Percentiles rank a stretch among this genome's conserved stretches.
Conservation (phyloP, 305 asterid genomes). For the Coffea humblotiana region DNA sequence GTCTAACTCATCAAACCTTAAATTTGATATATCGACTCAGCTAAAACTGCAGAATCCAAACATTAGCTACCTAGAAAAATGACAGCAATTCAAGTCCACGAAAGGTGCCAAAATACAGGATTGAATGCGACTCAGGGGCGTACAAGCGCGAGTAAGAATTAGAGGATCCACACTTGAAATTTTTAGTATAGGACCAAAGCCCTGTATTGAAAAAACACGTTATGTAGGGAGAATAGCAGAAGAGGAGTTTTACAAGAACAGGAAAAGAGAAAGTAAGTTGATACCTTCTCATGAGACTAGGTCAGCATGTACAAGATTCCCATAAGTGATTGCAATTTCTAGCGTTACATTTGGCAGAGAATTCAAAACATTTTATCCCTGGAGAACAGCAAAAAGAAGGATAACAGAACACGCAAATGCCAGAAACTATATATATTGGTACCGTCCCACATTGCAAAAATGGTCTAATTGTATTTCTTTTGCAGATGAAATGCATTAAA, state of each 20-base stretch:
- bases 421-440: neutral
- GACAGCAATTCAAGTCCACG: too few species aligned
- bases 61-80: too few species aligned
- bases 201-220: too few species aligned
- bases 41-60: neutral
- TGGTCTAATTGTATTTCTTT: neutral
- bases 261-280: neutral
- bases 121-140: too few species aligned
- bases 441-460: neutral
- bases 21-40: neutral
- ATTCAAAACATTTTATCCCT: neutral
- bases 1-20: too few species aligned
- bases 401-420: neutral
- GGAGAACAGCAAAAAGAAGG: neutral
- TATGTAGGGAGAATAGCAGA: too few species aligned
- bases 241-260: neutral
- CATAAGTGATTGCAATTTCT: too few species aligned
- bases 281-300: neutral
- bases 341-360: too few species aligned
- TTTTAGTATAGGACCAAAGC: neutral
- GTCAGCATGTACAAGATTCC: too few species aligned
- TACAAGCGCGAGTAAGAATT: neutral
- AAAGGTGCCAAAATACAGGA: too few species aligned
- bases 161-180: neutral
- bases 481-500: neutral